Evolutionary conservation across 805 yeast species (phyloP).

Genomic region (Wickerhamomyces kurtzmanii): DNA sequence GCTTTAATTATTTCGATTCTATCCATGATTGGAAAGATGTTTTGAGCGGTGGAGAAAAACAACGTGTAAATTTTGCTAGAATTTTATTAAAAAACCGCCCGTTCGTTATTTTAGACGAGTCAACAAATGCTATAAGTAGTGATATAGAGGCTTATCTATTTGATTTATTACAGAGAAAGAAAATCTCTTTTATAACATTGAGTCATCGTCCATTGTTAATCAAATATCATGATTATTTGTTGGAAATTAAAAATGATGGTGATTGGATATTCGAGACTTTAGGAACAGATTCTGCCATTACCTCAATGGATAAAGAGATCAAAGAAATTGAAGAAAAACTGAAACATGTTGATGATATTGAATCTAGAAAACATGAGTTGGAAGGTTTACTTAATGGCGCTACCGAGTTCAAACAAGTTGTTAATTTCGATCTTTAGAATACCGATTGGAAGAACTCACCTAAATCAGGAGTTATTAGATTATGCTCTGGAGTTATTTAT

Average conservation of each 20-base stretch:
- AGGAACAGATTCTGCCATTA: slow-evolving; percentile 56
- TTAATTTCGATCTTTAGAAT: no score
- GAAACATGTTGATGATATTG: slow-evolving; percentile 47
- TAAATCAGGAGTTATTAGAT: no score
- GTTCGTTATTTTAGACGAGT: slow-evolving; percentile 81
- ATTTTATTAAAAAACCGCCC: slow-evolving; percentile 71
- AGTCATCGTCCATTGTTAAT: slow-evolving; percentile 77
- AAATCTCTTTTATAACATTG: slow-evolving; percentile 72
- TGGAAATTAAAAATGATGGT: slow-evolving; percentile 55
- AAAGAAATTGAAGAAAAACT: slow-evolving; percentile 53
- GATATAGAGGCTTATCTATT: slow-evolving; percentile 86
- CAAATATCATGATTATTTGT: slow-evolving; percentile 72
- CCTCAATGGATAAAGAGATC: slow-evolving; percentile 69
- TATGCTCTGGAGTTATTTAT: no score
- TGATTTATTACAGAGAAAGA: slow-evolving; percentile 58
- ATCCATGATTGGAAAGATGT: slow-evolving; percentile 77
- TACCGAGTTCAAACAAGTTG: no score
- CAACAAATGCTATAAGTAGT: slow-evolving; percentile 86
- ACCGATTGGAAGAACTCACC: no score
- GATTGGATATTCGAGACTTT: slow-evolving; percentile 55
- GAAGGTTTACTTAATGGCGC: slow-evolving; percentile 24
- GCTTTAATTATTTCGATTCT: slow-evolving; percentile 30
- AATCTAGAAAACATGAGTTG: slow-evolving; percentile 48
- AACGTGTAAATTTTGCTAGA: slow-evolving; percentile 82
- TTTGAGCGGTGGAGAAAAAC: slow-evolving; percentile 95